Percentiles rank a stretch among this genome's conserved stretches.
phyloP scores from a whole-genome alignment of 306 rosid species.

The Astragalus glycyphyllos region DNA sequence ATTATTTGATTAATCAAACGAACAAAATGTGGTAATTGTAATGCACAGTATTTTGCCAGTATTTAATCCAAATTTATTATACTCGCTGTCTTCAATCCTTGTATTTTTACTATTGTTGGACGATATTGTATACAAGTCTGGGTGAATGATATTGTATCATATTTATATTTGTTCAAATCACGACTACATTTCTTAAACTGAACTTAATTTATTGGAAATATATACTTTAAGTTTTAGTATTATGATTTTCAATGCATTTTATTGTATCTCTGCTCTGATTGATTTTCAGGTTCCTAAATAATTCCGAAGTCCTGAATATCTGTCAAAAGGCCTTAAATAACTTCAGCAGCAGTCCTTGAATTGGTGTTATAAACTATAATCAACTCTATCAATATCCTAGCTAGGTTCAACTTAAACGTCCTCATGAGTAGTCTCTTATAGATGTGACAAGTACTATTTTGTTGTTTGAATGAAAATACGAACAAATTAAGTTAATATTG shows the following conservation, averaged over 20 bases:
- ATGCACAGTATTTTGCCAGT: too few species aligned
- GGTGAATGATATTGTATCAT: too few species aligned
- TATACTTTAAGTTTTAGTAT: neutral
- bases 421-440: neutral
- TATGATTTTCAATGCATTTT: neutral
- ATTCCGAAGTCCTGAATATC: constrained; percentile 26
- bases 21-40: too few species aligned
- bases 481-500: constrained; percentile 33
- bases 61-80: too few species aligned
- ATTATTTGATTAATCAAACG: too few species aligned
- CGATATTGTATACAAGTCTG: too few species aligned
- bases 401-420: neutral
- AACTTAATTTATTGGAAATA: neutral
- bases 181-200: too few species aligned
- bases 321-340: constrained; percentile 34
- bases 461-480: constrained; percentile 39
- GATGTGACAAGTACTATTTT: constrained; percentile 31
- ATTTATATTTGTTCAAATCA: too few species aligned
- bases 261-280: constrained; percentile 2
- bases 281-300: constrained; percentile 41
- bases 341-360: constrained; percentile 26
- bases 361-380: constrained; percentile 23
- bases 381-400: neutral
- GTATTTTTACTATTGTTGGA: too few species aligned
- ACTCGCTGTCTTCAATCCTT: too few species aligned